phyloP scores from a whole-genome alignment of 495 filamentous ascomycete species.

The Choiromyces venosus region DNA sequence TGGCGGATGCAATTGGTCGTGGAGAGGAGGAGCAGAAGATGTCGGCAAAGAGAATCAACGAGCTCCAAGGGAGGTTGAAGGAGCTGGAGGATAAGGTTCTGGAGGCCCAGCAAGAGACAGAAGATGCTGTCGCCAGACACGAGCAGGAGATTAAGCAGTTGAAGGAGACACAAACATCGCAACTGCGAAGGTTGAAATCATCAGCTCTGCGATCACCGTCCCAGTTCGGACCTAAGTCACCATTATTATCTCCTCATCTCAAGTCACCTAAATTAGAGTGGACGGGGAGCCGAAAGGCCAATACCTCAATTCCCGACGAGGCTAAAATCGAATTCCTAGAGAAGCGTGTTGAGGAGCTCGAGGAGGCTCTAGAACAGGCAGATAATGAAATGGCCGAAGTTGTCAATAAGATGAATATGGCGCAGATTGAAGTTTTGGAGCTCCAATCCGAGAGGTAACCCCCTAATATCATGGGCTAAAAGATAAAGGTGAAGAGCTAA shows the following conservation, averaged over 20 bases:
- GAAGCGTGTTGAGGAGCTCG: slow-evolving; percentile 70
- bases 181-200: slow-evolving; percentile 69
- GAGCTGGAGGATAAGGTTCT: slow-evolving; percentile 77
- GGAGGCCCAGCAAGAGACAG: slow-evolving; percentile 74
- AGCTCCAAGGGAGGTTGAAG: slow-evolving; percentile 72
- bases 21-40: slow-evolving; percentile 79
- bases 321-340: slow-evolving; percentile 67
- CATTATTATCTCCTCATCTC: slow-evolving; percentile 53
- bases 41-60: slow-evolving; percentile 72
- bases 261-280: slow-evolving; percentile 44
- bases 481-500: background rate
- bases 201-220: slow-evolving; percentile 40
- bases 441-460: slow-evolving; percentile 79
- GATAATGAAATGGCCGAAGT: slow-evolving; percentile 94
- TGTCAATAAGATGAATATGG: slow-evolving; percentile 81
- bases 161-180: slow-evolving; percentile 68
- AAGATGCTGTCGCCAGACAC: slow-evolving; percentile 72
- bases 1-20: slow-evolving; percentile 76
- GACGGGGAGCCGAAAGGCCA: slow-evolving; percentile 52
- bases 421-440: slow-evolving; percentile 89
- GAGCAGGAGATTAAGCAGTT: slow-evolving; percentile 76
- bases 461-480: slow-evolving; percentile 7
- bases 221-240: slow-evolving; percentile 51
- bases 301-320: slow-evolving; percentile 52
- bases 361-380: slow-evolving; percentile 71